Conservation (phyloP, 495 filamentous ascomycete species). For the Podospora comata region DNA sequence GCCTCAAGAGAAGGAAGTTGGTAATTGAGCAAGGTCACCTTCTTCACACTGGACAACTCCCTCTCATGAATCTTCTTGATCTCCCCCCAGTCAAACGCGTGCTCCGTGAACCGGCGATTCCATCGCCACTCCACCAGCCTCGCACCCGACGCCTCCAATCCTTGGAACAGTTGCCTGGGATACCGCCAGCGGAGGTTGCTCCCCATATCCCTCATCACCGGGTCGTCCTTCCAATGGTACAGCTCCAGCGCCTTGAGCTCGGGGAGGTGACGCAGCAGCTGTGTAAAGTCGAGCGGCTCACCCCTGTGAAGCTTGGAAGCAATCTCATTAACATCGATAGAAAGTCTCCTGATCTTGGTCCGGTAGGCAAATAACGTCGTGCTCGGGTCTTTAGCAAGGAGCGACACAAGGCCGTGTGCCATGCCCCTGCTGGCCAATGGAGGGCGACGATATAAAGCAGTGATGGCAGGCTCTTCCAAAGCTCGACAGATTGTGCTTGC, state of each 20-base stretch:
- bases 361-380: conserved; percentile 51
- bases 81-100: conserved; percentile 44
- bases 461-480: conserved; percentile 72
- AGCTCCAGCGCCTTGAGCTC: conserved; percentile 55
- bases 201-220: conserved; percentile 52
- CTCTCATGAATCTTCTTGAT: conserved; percentile 53
- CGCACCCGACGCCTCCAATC: conserved; percentile 36
- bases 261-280: conserved; percentile 44
- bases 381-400: conserved; percentile 40
- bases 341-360: conserved; percentile 65
- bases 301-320: conserved; percentile 32
- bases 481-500: conserved; percentile 59
- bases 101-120: conserved; percentile 63
- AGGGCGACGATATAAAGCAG: conserved; percentile 67
- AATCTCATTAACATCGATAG: conserved; percentile 56
- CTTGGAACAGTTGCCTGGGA: conserved; percentile 55
- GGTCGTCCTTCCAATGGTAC: conserved; percentile 50
- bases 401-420: conserved; percentile 38
- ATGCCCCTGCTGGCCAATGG: conserved; percentile 52
- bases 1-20: conserved; percentile 44
- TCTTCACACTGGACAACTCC: conserved; percentile 57
- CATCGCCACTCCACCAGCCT: conserved; percentile 70
- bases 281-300: conserved; percentile 41
- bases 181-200: conserved; percentile 60
- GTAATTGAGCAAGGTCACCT: conserved; percentile 64